Evolutionary conservation across 768 basidiomycete genomes (phyloP).

Genomic region (Termitomyces sp.): DNA sequence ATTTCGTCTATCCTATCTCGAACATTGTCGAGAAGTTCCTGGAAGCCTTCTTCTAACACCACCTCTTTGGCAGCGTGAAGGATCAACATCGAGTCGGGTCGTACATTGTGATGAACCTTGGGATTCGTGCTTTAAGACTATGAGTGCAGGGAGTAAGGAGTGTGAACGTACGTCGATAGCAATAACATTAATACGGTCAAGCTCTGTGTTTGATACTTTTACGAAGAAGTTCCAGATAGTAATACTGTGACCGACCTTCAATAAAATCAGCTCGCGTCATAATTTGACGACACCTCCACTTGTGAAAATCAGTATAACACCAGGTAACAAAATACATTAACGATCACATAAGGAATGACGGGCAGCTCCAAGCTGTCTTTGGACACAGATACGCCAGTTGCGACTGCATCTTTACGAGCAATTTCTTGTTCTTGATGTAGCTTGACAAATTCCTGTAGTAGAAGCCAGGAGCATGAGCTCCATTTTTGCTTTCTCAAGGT

Average conservation of each 20-base stretch:
- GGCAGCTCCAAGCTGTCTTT: slow-evolving; percentile 52
- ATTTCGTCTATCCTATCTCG: slow-evolving; percentile 80
- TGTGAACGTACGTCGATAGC: slow-evolving; percentile 61
- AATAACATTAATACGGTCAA: slow-evolving; percentile 70
- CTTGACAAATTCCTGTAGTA: slow-evolving; percentile 70
- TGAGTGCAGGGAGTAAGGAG: not conserved
- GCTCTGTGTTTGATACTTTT: slow-evolving; percentile 28
- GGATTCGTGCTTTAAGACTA: not conserved
- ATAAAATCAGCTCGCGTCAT: slow-evolving; percentile 85
- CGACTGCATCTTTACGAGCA: slow-evolving; percentile 32
- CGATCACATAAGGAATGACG: slow-evolving; percentile 51
- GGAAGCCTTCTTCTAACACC: slow-evolving; percentile 70
- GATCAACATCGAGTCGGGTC: slow-evolving; percentile 76
- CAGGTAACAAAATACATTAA: not conserved
- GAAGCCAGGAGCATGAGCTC: slow-evolving; percentile 77
- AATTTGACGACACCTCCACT: slow-evolving; percentile 71
- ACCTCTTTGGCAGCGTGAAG: slow-evolving; percentile 70
- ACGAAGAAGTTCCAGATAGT: not conserved
- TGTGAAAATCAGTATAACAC: slow-evolving; percentile 6
- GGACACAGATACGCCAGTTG: slow-evolving; percentile 26
- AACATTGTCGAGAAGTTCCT: slow-evolving; percentile 70
- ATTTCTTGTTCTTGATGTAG: slow-evolving; percentile 45
- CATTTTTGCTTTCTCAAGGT: slow-evolving; percentile 58
- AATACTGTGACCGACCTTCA: slow-evolving; percentile 44
- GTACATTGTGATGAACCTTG: slow-evolving; percentile 69